Base-by-base conservation (phyloP, 352 stramenopile species). In the Globisporangium okanoganense region DNA sequence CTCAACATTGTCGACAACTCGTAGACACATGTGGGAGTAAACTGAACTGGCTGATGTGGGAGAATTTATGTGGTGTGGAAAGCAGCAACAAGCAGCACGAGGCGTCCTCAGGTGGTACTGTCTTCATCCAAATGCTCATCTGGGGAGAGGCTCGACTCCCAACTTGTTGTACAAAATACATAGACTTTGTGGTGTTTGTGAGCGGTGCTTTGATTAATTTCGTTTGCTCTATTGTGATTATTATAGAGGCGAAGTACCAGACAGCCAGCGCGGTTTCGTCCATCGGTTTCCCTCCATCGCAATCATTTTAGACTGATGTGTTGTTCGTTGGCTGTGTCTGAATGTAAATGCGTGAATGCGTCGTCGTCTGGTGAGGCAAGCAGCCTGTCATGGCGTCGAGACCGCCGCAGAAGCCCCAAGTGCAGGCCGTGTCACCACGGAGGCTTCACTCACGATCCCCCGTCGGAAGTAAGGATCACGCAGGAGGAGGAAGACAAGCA, bases 1-100 rank as follows among this genome's bases (percentile, higher is more conserved):
- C 75, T 92, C 35, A 90, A 78, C 60, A 86, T 95, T 58, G 82
- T 76, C 33, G 86, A 95, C 73, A 95, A 93, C 65, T 92, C 83
- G 40, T 95, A 85, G 74, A 31, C 20, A 18, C 40, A 16, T 13
- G 31, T 18, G 50, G 14, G 29, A 56, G 50, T 58, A 20, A 27
- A 47, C 20, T 41, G 29, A 10, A 5, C 8, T 54, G 27, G 24
- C 14, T 38, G 47, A 16, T 25, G 16, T 49, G 20, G 1, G n/a
- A 14, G 16, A 22, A 5, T 48, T 48, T 12, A 5, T 48, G 18
- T 48, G 5, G 33, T 35, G 47, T 43, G 25, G 18, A 20, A 18
- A 12, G 13, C 29, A 36, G 24, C 24, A 56, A 22, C 12, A 35
- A 52, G 22, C 45, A 40, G 49, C 33, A 29, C 29, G 18, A 56